phyloP scores from a whole-genome alignment of 345 rosid species.

The Salix purpurea region DNA sequence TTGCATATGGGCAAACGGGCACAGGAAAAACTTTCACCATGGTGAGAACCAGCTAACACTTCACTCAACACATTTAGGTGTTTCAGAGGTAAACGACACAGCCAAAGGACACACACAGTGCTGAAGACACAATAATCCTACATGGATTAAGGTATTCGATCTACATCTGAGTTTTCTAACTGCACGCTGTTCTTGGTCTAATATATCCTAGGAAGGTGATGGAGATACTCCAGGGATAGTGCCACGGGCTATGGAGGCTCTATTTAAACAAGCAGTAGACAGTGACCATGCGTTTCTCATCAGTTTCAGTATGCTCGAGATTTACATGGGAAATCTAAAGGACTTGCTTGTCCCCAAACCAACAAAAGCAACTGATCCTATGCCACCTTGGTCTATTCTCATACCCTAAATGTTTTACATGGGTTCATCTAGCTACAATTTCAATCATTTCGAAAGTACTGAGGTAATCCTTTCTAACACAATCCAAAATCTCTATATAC shows the following conservation, averaged over 20 bases:
- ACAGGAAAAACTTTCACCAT: slow-evolving; percentile 39
- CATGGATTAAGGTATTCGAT: neutral
- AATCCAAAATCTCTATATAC: slow-evolving; percentile 22
- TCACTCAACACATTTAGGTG: neutral
- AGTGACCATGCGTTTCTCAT: slow-evolving; percentile 49
- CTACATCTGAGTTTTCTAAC: neutral
- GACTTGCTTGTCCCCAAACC: slow-evolving; percentile 64
- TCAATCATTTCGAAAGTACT: neutral
- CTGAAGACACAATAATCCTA: neutral
- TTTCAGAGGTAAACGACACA: neutral
- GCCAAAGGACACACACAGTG: neutral
- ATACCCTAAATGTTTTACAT: neutral
- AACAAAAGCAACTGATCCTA: slow-evolving; percentile 40
- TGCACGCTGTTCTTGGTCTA: neutral
- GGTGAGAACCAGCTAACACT: slow-evolving; percentile 34
- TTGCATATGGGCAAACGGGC: slow-evolving; percentile 3
- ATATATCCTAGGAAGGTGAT: slow-evolving; percentile 55
- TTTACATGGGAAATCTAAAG: slow-evolving; percentile 74
- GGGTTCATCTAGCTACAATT: neutral
- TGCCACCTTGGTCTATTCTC: slow-evolving; percentile 56
- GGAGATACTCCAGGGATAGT: slow-evolving; percentile 58
- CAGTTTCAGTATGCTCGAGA: slow-evolving; percentile 80
- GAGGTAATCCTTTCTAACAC: neutral
- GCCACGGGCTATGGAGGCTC: slow-evolving; percentile 51
- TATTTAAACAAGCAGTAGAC: slow-evolving; percentile 52